Percentiles rank a stretch among this genome's conserved stretches.
phyloP scores from a whole-genome alignment of 225 moss, liverwort and hornwort species.

The Asterella californica region DNA sequence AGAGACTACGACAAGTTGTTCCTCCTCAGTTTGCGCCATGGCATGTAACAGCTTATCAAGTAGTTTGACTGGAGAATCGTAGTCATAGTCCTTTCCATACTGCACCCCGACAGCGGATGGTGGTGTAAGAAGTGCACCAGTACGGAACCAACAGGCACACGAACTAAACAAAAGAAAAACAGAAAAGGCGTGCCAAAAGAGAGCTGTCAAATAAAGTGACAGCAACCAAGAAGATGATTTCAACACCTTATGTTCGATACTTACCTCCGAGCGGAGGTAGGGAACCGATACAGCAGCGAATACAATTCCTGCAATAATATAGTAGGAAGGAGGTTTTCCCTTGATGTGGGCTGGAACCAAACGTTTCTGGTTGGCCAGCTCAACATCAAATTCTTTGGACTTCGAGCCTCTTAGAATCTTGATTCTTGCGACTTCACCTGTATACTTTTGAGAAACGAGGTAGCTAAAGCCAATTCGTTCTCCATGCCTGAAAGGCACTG shows the following conservation, averaged over 20 bases:
- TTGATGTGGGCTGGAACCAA: conserved; percentile 96
- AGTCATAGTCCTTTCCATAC: conserved; percentile 99
- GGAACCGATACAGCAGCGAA: conserved; percentile 97
- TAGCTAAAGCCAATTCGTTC: conserved; percentile 99
- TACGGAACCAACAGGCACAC: background rate
- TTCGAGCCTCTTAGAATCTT: conserved; percentile 83
- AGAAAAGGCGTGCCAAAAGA: background rate
- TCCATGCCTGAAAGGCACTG: conserved; percentile 99
- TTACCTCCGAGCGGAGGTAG: conserved; percentile 96
- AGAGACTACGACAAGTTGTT: conserved; percentile 97
- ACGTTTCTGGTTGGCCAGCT: conserved; percentile 92
- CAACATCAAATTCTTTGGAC: conserved; percentile 81
- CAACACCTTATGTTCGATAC: background rate
- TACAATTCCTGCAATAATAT: conserved; percentile 94
- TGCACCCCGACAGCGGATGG: conserved; percentile 31
- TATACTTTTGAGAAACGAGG: conserved; percentile 98
- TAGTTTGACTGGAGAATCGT: conserved; percentile 97
- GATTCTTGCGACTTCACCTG: conserved; percentile 91
- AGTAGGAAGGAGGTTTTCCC: conserved; percentile 95
- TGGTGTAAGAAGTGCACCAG: background rate
- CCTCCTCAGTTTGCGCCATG: conserved; percentile 98
- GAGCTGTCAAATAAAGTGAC: background rate
- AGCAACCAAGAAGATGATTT: background rate
- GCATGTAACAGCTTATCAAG: conserved; percentile 97
- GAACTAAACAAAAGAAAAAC: background rate